These are phyloP conservation scores for Ophiostoma ips DNA, from an alignment of 2,329 filamentous ascomycete genomes.

Conservation along the genomic window DNA sequence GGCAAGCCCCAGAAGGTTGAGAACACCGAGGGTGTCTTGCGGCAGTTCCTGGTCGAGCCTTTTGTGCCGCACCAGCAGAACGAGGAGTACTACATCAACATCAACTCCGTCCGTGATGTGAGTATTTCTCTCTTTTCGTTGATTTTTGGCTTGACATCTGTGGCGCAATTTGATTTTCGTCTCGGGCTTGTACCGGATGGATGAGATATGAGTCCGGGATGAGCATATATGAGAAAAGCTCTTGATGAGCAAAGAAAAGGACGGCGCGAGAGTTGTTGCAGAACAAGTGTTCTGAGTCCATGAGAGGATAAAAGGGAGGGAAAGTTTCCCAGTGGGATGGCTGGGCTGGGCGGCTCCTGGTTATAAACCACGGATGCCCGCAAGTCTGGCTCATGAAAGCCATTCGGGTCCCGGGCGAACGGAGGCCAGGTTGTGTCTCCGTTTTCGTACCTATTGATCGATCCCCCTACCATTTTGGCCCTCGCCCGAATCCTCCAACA, in stretches of 20 bases:
- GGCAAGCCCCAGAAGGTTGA: constrained; percentile 90
- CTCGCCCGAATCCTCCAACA: neutral
- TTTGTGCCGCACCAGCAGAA: constrained; percentile 92
- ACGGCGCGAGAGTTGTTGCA: too few relatives aligned
- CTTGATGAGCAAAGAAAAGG: neutral
- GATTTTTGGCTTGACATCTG: neutral
- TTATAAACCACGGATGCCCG: constrained; percentile 2
- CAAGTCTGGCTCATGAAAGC: neutral
- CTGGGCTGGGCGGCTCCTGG: constrained; percentile 3
- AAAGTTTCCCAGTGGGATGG: too few relatives aligned
- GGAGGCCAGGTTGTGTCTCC: constrained; percentile 26
- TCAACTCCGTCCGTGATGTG: constrained; percentile 99
- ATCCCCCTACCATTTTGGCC: neutral
- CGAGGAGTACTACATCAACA: constrained; percentile 99
- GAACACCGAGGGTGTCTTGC: constrained; percentile 73
- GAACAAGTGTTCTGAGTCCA: neutral
- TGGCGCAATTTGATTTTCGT: neutral
- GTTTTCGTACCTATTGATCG: constrained; percentile 8
- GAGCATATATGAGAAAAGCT: neutral
- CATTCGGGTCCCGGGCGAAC: constrained; percentile 24
- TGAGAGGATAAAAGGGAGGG: neutral
- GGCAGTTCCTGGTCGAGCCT: constrained; percentile 95
- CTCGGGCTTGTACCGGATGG: too few relatives aligned
- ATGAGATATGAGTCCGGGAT: neutral
- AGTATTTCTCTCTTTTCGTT: constrained; percentile 28